A percentile compares a stretch with the other conserved stretches of the same genome.
Evolutionary conservation across 2,329 filamentous ascomycete genomes (phyloP).

Genomic region (Tolypocladium guangdongense): DNA sequence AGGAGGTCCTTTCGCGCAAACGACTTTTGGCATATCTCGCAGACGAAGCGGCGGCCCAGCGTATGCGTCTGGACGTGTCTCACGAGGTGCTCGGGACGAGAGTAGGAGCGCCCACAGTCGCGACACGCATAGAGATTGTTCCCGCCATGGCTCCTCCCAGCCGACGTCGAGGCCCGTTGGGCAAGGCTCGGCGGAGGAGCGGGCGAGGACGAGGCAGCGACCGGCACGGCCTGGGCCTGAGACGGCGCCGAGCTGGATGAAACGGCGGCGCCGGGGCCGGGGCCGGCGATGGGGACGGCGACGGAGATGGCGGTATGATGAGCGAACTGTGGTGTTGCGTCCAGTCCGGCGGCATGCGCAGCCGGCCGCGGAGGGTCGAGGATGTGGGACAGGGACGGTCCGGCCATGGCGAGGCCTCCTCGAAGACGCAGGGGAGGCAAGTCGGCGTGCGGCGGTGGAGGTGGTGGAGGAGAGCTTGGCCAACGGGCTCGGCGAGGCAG

Average conservation of each 20-base stretch:
- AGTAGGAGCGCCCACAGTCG: slow-evolving; percentile 40
- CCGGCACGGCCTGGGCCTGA: neutral
- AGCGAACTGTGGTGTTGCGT: neutral
- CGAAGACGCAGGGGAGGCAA: slow-evolving; percentile 1
- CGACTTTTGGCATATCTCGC: slow-evolving; percentile 40
- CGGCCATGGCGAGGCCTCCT: slow-evolving; percentile 14
- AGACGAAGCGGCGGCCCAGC: slow-evolving; percentile 37
- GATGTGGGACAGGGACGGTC: slow-evolving; percentile 20
- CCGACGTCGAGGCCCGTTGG: neutral
- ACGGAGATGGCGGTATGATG: neutral
- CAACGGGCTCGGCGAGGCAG: neutral
- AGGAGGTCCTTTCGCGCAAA: slow-evolving; percentile 43
- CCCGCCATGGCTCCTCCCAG: slow-evolving; percentile 12
- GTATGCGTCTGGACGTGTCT: slow-evolving; percentile 40
- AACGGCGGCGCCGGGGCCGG: neutral
- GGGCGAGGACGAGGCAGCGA: neutral
- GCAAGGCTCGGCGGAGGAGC: neutral
- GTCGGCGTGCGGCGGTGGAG: neutral
- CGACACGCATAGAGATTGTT: slow-evolving; percentile 37
- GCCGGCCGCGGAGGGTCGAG: slow-evolving; percentile 17
- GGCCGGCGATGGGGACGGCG: neutral
- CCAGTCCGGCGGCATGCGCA: slow-evolving; percentile 2
- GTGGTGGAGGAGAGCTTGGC: neutral
- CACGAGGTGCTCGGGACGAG: slow-evolving; percentile 42
- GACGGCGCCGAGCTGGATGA: neutral